Evolutionary conservation across 768 basidiomycete genomes (phyloP).

Genomic region (Rhodotorula toruloides): DNA sequence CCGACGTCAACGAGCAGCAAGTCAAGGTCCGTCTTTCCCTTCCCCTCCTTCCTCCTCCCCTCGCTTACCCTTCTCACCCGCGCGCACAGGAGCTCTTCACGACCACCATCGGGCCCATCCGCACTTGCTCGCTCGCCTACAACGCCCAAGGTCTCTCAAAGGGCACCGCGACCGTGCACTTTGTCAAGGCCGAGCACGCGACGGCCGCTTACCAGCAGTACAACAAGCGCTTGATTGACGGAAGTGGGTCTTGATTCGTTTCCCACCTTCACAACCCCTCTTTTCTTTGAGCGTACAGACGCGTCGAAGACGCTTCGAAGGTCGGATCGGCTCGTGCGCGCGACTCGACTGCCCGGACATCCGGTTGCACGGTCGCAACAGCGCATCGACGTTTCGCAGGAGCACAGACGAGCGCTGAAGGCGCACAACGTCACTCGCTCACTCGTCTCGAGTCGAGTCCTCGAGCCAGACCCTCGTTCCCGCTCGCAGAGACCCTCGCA

Average conservation of each 20-base stretch:
- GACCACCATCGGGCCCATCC: conserved; percentile 79
- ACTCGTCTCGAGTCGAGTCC: no score
- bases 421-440: no score
- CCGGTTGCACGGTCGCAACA: no score
- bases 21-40: conserved; percentile 64
- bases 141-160: conserved; percentile 80
- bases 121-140: conserved; percentile 77
- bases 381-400: no score
- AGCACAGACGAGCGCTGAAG: no score
- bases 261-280: neutral
- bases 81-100: conserved; percentile 76
- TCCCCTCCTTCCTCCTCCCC: neutral
- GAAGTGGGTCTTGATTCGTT: conserved; percentile 86
- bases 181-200: conserved; percentile 79
- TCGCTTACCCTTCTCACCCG: neutral
- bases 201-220: conserved; percentile 87
- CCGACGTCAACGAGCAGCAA: conserved; percentile 86
- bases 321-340: no score
- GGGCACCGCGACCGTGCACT: conserved; percentile 80
- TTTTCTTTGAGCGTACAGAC: no score
- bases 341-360: no score
- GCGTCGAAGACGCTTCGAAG: no score
- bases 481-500: no score
- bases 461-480: no score
- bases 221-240: conserved; percentile 99